phyloP scores from a whole-genome alignment of 2,329 filamentous ascomycete species.

The Lachnum nothofagi region DNA sequence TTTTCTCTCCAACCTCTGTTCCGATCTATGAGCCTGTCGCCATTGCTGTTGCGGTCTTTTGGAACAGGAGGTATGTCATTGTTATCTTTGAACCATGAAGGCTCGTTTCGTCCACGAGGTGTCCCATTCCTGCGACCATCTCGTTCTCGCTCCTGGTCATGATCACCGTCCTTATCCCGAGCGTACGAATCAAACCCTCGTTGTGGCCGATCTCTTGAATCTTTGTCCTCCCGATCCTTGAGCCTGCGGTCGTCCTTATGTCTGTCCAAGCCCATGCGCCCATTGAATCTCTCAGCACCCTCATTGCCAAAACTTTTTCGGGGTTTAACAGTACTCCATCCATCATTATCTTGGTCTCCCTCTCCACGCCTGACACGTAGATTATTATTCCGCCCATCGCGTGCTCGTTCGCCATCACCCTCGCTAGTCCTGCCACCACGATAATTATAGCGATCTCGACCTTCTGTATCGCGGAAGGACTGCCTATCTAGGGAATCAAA shows the following conservation, averaged over 20 bases:
- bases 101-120: slow-evolving; percentile 60
- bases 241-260: slow-evolving; percentile 37
- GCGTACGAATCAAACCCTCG: slow-evolving; percentile 48
- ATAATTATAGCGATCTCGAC: slow-evolving; percentile 56
- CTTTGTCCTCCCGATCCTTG: slow-evolving; percentile 53
- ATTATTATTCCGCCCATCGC: slow-evolving; percentile 43
- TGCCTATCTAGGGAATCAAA: slow-evolving; percentile 41
- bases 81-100: slow-evolving; percentile 65
- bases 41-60: slow-evolving; percentile 31
- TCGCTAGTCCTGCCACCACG: slow-evolving; percentile 47
- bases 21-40: slow-evolving; percentile 31
- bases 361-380: slow-evolving; percentile 49
- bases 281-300: slow-evolving; percentile 65
- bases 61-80: slow-evolving; percentile 26
- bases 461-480: slow-evolving; percentile 47
- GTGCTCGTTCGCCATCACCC: slow-evolving; percentile 46
- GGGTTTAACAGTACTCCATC: slow-evolving; percentile 69
- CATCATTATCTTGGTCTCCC: slow-evolving; percentile 59
- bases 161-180: slow-evolving; percentile 46
- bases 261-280: slow-evolving; percentile 54
- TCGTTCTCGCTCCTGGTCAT: slow-evolving; percentile 45
- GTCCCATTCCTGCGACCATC: slow-evolving; percentile 59
- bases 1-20: slow-evolving; percentile 37
- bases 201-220: slow-evolving; percentile 43
- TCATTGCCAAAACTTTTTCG: slow-evolving; percentile 70